Evolutionary conservation across 129 eudicot genomes (phyloP).

Genomic region (Gnaphalium uliginosum): DNA sequence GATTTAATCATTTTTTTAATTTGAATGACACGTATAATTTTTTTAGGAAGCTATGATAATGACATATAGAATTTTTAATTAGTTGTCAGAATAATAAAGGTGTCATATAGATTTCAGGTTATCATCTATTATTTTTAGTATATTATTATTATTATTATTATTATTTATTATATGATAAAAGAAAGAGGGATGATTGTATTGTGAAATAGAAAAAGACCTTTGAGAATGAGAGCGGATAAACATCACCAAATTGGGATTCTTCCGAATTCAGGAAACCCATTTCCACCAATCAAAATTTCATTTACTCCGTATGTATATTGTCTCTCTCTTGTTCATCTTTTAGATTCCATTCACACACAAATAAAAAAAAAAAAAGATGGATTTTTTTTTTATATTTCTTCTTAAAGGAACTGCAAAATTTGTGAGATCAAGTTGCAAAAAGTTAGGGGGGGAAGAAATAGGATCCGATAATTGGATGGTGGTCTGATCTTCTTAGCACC

Average conservation of each 20-base stretch:
- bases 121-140: too few species aligned
- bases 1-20: too few species aligned
- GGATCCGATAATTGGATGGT: conserved; percentile 20
- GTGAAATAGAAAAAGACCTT: conserved; percentile 24
- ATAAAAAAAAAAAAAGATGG: not conserved
- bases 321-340: not conserved
- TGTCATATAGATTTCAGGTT: too few species aligned
- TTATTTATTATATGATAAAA: too few species aligned
- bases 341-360: conserved; percentile 28
- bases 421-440: conserved; percentile 32
- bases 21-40: too few species aligned
- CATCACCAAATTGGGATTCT: conserved; percentile 9
- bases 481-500: conserved; percentile 30
- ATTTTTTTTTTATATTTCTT: too few species aligned
- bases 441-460: conserved; percentile 20
- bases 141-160: too few species aligned
- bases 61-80: too few species aligned
- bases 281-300: conserved; percentile 32
- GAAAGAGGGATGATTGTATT: not conserved
- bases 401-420: conserved; percentile 12
- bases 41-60: too few species aligned
- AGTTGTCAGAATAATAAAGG: too few species aligned
- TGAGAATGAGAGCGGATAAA: conserved; percentile 22
- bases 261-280: conserved; percentile 23
- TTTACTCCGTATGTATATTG: not conserved